These are phyloP conservation scores for Aspergillus niger DNA, from an alignment of 2,329 filamentous ascomycete species.

Conservation along the genomic window DNA sequence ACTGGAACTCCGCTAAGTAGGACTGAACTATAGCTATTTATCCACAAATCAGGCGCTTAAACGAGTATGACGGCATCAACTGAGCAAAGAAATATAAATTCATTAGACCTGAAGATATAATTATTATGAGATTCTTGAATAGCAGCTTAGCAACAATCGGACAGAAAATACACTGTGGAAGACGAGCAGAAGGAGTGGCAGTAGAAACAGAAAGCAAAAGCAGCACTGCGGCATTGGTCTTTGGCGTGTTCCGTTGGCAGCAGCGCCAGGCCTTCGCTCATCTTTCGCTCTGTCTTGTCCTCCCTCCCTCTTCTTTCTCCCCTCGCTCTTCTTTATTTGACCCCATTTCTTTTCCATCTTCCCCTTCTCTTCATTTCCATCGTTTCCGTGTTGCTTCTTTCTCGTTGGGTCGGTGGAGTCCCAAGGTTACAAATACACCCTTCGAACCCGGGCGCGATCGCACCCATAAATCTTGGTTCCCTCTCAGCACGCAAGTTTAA, in stretches of 20 bases:
- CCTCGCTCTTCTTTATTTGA: background rate
- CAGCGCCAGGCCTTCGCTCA: background rate
- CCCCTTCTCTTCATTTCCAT: background rate
- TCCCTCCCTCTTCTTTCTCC: constrained; percentile 8
- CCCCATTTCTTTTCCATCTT: constrained; percentile 2
- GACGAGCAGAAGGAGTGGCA: background rate
- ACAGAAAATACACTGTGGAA: background rate
- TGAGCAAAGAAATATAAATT: too few species aligned
- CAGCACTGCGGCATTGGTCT: constrained; percentile 26
- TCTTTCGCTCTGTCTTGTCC: constrained; percentile 9
- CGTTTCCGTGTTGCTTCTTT: constrained; percentile 8
- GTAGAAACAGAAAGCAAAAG: background rate
- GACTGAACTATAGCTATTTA: too few species aligned
- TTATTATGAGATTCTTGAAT: too few species aligned
- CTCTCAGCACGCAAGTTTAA: background rate
- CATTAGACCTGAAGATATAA: too few species aligned
- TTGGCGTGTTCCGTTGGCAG: constrained; percentile 24
- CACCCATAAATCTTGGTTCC: background rate
- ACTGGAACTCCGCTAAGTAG: too few species aligned
- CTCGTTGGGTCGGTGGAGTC: background rate
- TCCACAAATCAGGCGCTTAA: too few species aligned
- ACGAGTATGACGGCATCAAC: too few species aligned
- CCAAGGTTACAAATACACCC: background rate
- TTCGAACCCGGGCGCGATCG: background rate
- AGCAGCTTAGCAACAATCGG: background rate